Evolutionary conservation across 2,329 filamentous ascomycete genomes (phyloP).

Genomic region (Phialocephala sp.): DNA sequence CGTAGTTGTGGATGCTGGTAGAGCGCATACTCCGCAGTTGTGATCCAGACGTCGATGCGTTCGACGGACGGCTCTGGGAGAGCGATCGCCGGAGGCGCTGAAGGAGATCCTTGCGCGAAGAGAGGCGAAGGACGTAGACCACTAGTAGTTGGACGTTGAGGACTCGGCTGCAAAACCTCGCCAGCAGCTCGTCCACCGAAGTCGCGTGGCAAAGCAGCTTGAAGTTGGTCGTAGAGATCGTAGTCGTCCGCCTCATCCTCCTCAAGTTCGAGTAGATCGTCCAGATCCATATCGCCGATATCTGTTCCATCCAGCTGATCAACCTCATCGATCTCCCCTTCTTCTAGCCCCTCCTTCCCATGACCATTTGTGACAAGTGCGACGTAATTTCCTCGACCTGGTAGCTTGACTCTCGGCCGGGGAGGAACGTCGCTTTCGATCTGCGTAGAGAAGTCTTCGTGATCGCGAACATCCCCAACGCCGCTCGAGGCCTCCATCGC

Average conservation of each 20-base stretch:
- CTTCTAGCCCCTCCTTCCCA: not conserved
- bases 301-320: not conserved
- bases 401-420: not conserved
- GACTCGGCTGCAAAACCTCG: not conserved
- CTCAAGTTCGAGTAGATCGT: not conserved
- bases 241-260: not conserved
- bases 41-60: not conserved
- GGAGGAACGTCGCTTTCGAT: not conserved
- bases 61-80: not conserved
- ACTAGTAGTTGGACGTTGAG: not conserved
- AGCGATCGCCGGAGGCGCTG: not conserved
- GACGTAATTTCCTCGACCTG: not conserved
- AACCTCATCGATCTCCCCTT: constrained; percentile 2
- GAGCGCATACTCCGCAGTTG: not conserved
- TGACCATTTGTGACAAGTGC: not conserved
- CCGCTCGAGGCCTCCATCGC: not conserved
- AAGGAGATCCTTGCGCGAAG: not conserved
- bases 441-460: not conserved
- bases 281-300: not conserved
- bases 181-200: not conserved
- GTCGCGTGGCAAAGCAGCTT: not conserved
- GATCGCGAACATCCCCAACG: not conserved
- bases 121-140: not conserved
- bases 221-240: not conserved
- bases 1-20: not conserved